Evolutionary conservation across 805 yeast genomes (phyloP).

Genomic region (Wickerhamiella qilinensis): DNA sequence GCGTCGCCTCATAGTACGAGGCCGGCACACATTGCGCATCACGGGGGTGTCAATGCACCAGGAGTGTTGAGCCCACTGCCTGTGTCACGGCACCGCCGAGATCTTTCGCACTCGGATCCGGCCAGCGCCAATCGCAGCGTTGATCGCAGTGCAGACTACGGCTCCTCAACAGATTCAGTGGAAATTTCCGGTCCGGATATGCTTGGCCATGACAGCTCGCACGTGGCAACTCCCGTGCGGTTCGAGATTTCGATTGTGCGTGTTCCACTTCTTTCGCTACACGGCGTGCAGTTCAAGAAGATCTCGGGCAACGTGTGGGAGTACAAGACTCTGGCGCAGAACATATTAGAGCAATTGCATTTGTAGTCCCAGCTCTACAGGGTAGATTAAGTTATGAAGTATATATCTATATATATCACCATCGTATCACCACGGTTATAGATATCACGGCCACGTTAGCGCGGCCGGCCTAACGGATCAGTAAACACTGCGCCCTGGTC

Average conservation of each 20-base stretch:
- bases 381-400: background rate
- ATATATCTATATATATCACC: background rate
- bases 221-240: conserved; percentile 44
- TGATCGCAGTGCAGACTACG: conserved; percentile 15
- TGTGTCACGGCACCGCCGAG: conserved; percentile 1
- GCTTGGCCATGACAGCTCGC: conserved; percentile 18
- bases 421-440: too few relatives aligned
- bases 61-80: conserved; percentile 1
- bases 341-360: conserved; percentile 56
- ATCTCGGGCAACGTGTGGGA: conserved; percentile 89
- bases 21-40: conserved; percentile 10
- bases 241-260: conserved; percentile 87
- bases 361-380: conserved; percentile 22
- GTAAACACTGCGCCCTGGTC: too few relatives aligned
- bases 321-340: conserved; percentile 80
- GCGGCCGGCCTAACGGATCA: too few relatives aligned
- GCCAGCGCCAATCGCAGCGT: background rate
- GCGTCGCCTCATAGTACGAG: conserved; percentile 16
- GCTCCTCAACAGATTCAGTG: conserved; percentile 20
- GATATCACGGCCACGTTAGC: too few relatives aligned
- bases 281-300: conserved; percentile 91
- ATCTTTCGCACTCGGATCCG: background rate
- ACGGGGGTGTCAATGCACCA: conserved; percentile 10
- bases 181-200: conserved; percentile 23
- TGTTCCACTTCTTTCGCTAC: conserved; percentile 76